Evolutionary conservation across 441 rosid species (phyloP), one percentile per base, ranked within the genome.

Genomic region (Kokia cookei): DNA sequence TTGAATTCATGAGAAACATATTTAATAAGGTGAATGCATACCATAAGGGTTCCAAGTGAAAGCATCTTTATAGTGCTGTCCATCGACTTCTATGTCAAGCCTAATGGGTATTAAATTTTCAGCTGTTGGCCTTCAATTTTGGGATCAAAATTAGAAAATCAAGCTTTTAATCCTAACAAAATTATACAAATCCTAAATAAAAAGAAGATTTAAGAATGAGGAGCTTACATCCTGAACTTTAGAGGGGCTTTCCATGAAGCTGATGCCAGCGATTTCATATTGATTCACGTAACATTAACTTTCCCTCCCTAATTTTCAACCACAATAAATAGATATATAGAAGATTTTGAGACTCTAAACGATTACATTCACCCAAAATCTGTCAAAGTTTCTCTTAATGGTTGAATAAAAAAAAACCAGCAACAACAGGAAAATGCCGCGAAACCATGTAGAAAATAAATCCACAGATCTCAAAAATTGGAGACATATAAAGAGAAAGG

Each of bases 11-110:
- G 8, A 66, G 12, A 66, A 72, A 60, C 9, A 69, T 29, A 55
- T 15, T 15, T 32, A 32, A 32, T 37, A 66, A 35, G 55, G 45
- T 61, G 3, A 17, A 26, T 65, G 19, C 47, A 62, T 69, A 93
- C 98, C 96, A 74, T 88, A 83, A 83, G 97, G 97, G 77, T 91
- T 94, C 97, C 97, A 94, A 69, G 97, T 92, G 82, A 94, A 92
- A 73, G 97, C 88, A 65, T 94, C 98, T 78, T 90, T 91, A 78
- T 83, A 90, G 53, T 89, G 92, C 67, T 91, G 98, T 74, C 94
- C 97, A 26, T 93, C 99, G 79, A 84, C 83, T 84, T 94, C 97
- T 10, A 94, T 90, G 79, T 91, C 94, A 73, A 94, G 75, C 14
- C 97, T 89, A 69, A 94, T 94, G 0, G 98, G 97, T 19, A 94